Base-by-base conservation (phyloP, 768 basidiomycete genomes). In the Boletus patriciae region DNA sequence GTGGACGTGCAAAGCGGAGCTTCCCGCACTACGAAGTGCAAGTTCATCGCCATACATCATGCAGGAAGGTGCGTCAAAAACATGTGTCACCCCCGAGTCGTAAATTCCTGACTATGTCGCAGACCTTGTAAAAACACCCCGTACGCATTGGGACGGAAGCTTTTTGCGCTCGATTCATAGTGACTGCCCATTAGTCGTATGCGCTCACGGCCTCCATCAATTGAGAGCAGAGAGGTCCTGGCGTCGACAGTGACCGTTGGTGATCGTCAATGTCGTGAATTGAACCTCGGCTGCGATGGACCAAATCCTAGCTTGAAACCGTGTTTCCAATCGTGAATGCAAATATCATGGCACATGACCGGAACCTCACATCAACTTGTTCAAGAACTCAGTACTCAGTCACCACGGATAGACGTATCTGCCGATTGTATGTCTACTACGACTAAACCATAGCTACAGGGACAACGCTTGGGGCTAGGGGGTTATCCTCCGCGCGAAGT, bases 281-380 rank as follows among this genome's bases (percentile, higher is more conserved):
- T 81, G 10, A 69, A 75, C 21, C 80, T 90, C 3, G 88, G 88
- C 0, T 74, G 74, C 19, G 87, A 90, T 53, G 88, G 88, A 0
- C 86, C 88, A 64, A 87, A 85, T 54, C 80, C 85, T 1, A 89
- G 89, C 62, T 71, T 83, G 46, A 86, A 83, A 58, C 75, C 79
- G 1, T 69, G 67, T 1, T 79, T 85, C 54, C 61, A 66, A 31
- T 74, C 88, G 88, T 88, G 65, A 52, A 84, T 75, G 11, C 7
- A 4, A 33, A 3, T 5, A 21, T 4, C 2, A 0, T 7, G 8
- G 4, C 3, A n/a, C 15, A 3, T 43, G 7, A 18, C 6, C n/a
- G 15, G 31, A 38, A 8, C 11, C 27, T 61, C 18, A 43, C 0
- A 15, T n/a, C n/a, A n/a, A n/a, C n/a, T n/a, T n/a, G n/a, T n/a